A percentile compares a stretch with the other conserved stretches of the same genome.
Conservation (phyloP, 345 rosid genomes). For the Pistacia atlantica region DNA sequence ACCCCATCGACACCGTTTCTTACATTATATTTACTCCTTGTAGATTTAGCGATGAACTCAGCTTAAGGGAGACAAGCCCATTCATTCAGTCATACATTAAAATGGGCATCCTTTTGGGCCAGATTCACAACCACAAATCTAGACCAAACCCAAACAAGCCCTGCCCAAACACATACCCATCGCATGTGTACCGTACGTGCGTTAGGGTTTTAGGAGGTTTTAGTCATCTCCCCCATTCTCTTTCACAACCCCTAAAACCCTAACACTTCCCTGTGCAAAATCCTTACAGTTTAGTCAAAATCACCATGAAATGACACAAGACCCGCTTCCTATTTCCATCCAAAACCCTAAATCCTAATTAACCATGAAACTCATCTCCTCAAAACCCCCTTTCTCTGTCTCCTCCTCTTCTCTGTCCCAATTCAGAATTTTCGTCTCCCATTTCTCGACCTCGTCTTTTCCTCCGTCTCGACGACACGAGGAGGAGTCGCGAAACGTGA, state of each 20-base stretch:
- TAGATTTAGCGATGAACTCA: too few relatives aligned
- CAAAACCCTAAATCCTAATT: background rate
- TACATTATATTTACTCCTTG: too few relatives aligned
- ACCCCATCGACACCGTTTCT: too few relatives aligned
- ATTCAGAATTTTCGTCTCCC: constrained; percentile 30
- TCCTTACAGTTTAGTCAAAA: background rate
- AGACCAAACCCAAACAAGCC: too few relatives aligned
- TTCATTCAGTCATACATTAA: too few relatives aligned
- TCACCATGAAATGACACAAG: constrained; percentile 12
- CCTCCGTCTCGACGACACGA: constrained; percentile 34
- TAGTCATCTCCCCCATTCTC: background rate
- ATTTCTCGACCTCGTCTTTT: constrained; percentile 36
- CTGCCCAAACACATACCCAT: background rate
- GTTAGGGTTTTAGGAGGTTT: constrained; percentile 19
- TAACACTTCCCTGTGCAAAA: constrained; percentile 15
- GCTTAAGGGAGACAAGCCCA: too few relatives aligned
- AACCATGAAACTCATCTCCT: constrained; percentile 33
- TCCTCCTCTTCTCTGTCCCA: constrained; percentile 19
- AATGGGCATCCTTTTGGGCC: background rate
- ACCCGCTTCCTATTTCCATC: background rate
- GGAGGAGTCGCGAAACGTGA: constrained; percentile 52
- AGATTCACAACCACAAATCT: background rate
- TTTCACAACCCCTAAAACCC: constrained; percentile 12
- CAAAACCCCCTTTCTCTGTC: constrained; percentile 27
- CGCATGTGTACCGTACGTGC: background rate